Evolutionary conservation across 2,329 filamentous ascomycete species (phyloP).

Genomic region (Fusarium nodosum): DNA sequence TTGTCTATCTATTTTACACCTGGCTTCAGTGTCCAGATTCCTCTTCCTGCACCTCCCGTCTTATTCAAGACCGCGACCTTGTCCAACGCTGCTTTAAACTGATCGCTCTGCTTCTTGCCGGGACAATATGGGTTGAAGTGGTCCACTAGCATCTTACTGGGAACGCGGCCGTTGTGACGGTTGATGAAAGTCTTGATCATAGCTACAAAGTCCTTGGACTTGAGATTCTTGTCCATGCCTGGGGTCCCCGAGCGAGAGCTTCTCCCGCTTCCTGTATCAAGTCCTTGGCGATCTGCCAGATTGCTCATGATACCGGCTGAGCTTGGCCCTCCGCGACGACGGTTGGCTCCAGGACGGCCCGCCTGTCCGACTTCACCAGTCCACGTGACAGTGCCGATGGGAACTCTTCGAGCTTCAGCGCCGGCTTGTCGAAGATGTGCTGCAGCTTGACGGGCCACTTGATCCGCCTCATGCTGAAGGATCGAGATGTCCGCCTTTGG

Average conservation of each 20-base stretch:
- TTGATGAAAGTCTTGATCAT: constrained; percentile 85
- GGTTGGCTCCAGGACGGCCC: constrained; percentile 74
- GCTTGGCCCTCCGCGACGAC: constrained; percentile 65
- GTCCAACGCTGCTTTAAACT: constrained; percentile 86
- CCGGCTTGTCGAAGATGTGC: constrained; percentile 79
- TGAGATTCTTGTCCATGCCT: constrained; percentile 56
- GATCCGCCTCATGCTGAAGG: constrained; percentile 84
- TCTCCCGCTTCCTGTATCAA: constrained; percentile 58
- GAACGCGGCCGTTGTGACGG: constrained; percentile 81
- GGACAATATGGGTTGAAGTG: constrained; percentile 87
- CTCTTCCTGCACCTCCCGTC: constrained; percentile 65
- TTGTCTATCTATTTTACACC: constrained; percentile 16
- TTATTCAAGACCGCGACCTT: constrained; percentile 80
- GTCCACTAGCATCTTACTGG: constrained; percentile 88
- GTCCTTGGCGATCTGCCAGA: constrained; percentile 69
- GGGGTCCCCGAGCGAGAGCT: constrained; percentile 64
- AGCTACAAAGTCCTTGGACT: constrained; percentile 73
- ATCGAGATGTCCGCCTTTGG: constrained; percentile 81
- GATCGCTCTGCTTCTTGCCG: constrained; percentile 73
- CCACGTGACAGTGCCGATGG: constrained; percentile 92
- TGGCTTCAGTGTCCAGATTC: constrained; percentile 66
- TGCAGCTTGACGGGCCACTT: constrained; percentile 82
- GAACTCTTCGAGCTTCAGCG: constrained; percentile 78
- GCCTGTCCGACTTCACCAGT: constrained; percentile 86
- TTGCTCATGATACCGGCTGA: constrained; percentile 69